A percentile compares a stretch with the other conserved stretches of the same genome.
These are phyloP conservation scores for Pisolithus sp. DNA, from an alignment of 768 basidiomycete genomes.

Conservation along the genomic window DNA sequence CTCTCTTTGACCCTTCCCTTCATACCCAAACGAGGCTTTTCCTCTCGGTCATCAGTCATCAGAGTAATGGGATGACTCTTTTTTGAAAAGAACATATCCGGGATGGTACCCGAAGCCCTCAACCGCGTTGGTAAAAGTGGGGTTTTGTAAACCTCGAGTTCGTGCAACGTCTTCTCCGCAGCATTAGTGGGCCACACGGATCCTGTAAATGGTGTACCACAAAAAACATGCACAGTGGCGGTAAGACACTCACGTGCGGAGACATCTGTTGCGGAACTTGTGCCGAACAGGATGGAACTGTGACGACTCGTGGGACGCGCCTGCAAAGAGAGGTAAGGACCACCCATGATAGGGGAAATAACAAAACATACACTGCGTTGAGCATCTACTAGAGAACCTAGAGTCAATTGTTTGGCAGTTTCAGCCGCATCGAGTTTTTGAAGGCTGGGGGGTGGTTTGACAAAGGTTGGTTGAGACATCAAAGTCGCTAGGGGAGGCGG, in stretches of 20 bases:
- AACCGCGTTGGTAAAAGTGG: constrained; percentile 63
- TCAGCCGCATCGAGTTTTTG: constrained; percentile 19
- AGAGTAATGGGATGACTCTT: constrained; percentile 38
- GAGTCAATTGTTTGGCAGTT: constrained; percentile 35
- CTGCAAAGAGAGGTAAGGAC: constrained; percentile 24
- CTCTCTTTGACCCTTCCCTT: constrained; percentile 31
- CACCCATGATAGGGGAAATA: background rate
- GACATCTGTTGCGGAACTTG: constrained; percentile 29
- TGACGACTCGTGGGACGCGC: constrained; percentile 45
- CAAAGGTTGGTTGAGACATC: constrained; percentile 60
- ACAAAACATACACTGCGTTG: constrained; percentile 44
- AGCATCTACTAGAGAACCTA: constrained; percentile 54
- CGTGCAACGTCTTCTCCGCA: constrained; percentile 63
- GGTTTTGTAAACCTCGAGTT: constrained; percentile 73
- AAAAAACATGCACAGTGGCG: constrained; percentile 2
- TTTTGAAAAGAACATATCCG: constrained; percentile 59
- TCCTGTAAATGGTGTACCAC: constrained; percentile 18
- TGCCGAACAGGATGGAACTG: constrained; percentile 45
- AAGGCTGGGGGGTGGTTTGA: constrained; percentile 46
- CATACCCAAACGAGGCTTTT: constrained; percentile 43
- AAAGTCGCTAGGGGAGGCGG: constrained; percentile 63
- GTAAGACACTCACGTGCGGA: constrained; percentile 25
- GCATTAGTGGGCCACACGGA: constrained; percentile 36
- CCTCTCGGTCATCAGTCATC: constrained; percentile 55
- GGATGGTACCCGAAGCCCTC: constrained; percentile 37